These are phyloP conservation scores for Pseudonitzschia multiseries DNA, from an alignment of 108 stramenopile species.

Conservation along the genomic window DNA sequence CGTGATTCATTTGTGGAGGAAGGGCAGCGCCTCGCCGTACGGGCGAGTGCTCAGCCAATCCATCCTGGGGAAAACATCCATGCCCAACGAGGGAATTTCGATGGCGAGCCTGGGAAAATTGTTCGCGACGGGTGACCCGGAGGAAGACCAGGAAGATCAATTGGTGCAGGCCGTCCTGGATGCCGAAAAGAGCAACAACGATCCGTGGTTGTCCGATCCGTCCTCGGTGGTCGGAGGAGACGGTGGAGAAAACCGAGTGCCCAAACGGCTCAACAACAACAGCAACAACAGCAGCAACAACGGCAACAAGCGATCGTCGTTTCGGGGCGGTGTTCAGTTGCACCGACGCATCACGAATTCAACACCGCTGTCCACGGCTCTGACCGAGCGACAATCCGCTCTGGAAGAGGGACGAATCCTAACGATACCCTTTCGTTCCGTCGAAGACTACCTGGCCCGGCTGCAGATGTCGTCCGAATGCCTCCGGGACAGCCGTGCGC, in stretches of 20 bases:
- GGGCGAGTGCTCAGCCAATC: slow-evolving; percentile 60
- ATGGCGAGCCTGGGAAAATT: slow-evolving; percentile 55
- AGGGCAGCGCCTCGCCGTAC: slow-evolving; percentile 77
- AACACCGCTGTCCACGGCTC: slow-evolving; percentile 44
- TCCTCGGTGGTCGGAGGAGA: background rate
- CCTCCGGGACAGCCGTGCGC: slow-evolving; percentile 51
- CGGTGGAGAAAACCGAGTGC: background rate
- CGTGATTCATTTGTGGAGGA: slow-evolving; percentile 85
- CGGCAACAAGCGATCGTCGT: slow-evolving; percentile 8
- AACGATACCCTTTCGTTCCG: slow-evolving; percentile 76
- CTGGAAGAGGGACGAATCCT: slow-evolving; percentile 61
- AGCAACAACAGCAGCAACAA: no score
- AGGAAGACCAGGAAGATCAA: slow-evolving; percentile 53
- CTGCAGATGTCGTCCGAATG: slow-evolving; percentile 60
- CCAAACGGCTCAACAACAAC: background rate
- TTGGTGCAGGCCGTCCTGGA: slow-evolving; percentile 43
- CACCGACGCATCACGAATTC: slow-evolving; percentile 62
- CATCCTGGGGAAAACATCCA: slow-evolving; percentile 33
- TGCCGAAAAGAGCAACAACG: slow-evolving; percentile 19
- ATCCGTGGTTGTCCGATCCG: slow-evolving; percentile 51
- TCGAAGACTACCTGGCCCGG: slow-evolving; percentile 85
- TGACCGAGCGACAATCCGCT: slow-evolving; percentile 46
- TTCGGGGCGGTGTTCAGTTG: slow-evolving; percentile 32
- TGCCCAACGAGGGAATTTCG: slow-evolving; percentile 48
- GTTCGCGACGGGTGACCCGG: slow-evolving; percentile 49